These are phyloP conservation scores for Rubia tinctorum DNA, from an alignment of 305 asterid species.

Conservation along the genomic window DNA sequence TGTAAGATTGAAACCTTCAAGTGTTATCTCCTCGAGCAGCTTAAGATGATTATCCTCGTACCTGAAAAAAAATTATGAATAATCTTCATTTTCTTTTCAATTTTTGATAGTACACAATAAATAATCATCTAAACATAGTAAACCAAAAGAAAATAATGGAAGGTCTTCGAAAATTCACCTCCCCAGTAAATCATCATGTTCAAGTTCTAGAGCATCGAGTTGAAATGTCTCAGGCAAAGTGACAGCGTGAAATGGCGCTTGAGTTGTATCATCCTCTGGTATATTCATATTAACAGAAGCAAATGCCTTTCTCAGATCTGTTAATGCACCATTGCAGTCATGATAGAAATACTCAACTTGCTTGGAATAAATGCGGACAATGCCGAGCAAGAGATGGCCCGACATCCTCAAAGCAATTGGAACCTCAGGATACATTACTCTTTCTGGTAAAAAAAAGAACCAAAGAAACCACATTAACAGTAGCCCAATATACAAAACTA, in stretches of 20 bases:
- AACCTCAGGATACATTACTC: slow-evolving; percentile 71
- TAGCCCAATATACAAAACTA: not conserved
- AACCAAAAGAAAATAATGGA: slow-evolving; percentile 3
- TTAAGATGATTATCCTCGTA: slow-evolving; percentile 55
- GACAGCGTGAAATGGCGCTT: slow-evolving; percentile 53
- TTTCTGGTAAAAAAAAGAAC: slow-evolving; percentile 39
- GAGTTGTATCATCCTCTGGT: slow-evolving; percentile 59
- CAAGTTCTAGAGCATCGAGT: slow-evolving; percentile 65
- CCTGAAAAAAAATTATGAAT: slow-evolving; percentile 37
- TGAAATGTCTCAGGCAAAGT: slow-evolving; percentile 69
- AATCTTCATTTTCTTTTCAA: not conserved
- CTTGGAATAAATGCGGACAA: slow-evolving; percentile 87
- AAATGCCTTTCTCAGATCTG: slow-evolving; percentile 43
- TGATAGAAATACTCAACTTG: slow-evolving; percentile 79
- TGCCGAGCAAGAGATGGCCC: slow-evolving; percentile 88
- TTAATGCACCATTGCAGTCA: slow-evolving; percentile 51
- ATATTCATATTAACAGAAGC: slow-evolving; percentile 47
- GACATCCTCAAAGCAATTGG: slow-evolving; percentile 94
- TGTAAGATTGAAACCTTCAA: slow-evolving; percentile 44
- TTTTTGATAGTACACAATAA: not conserved
- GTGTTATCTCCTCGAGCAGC: slow-evolving; percentile 62
- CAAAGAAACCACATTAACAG: not conserved
- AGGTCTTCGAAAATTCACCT: slow-evolving; percentile 38
- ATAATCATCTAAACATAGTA: slow-evolving; percentile 11
- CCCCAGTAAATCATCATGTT: slow-evolving; percentile 27